phyloP scores from a whole-genome alignment of 768 basidiomycete genomes.

The Lactarius akahatsu region DNA sequence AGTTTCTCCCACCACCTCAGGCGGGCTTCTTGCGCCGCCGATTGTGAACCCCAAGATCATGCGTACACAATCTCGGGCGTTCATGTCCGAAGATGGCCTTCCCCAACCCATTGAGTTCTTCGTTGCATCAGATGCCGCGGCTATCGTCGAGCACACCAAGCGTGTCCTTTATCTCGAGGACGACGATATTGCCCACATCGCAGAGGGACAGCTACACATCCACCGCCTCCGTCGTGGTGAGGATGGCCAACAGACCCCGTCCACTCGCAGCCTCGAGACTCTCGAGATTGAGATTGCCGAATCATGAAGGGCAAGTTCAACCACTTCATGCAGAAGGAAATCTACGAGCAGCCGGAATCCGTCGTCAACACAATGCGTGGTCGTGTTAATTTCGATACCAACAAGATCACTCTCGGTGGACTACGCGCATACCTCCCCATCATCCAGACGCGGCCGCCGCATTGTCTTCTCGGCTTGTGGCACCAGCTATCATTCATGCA shows the following conservation, averaged over 20 bases:
- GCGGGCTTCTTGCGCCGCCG: constrained; percentile 67
- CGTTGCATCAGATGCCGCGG: constrained; percentile 95
- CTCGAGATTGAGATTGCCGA: constrained; percentile 99
- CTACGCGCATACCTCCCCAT: constrained; percentile 93
- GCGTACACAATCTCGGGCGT: constrained; percentile 94
- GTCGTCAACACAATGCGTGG: constrained; percentile 99
- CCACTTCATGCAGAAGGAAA: constrained; percentile 99
- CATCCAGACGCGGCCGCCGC: constrained; percentile 89
- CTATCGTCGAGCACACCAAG: constrained; percentile 98
- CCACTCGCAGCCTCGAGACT: constrained; percentile 94
- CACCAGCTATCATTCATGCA: constrained; percentile 95
- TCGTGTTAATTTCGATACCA: constrained; percentile 95
- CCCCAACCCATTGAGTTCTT: constrained; percentile 99
- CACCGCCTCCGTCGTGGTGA: constrained; percentile 94
- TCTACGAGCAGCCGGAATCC: constrained; percentile 98
- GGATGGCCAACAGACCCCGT: constrained; percentile 58
- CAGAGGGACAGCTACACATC: constrained; percentile 97
- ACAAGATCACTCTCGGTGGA: constrained; percentile 91
- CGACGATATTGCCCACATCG: constrained; percentile 97
- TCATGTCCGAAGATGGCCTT: constrained; percentile 97
- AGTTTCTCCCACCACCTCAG: constrained; percentile 47
- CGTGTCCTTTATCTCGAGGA: constrained; percentile 98
- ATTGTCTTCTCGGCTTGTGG: constrained; percentile 99
- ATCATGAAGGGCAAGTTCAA: constrained; percentile 99
- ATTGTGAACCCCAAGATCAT: constrained; percentile 71